These are phyloP conservation scores for Gloeostereum incarnatum DNA, from an alignment of 768 basidiomycete genomes.

Conservation along the genomic window DNA sequence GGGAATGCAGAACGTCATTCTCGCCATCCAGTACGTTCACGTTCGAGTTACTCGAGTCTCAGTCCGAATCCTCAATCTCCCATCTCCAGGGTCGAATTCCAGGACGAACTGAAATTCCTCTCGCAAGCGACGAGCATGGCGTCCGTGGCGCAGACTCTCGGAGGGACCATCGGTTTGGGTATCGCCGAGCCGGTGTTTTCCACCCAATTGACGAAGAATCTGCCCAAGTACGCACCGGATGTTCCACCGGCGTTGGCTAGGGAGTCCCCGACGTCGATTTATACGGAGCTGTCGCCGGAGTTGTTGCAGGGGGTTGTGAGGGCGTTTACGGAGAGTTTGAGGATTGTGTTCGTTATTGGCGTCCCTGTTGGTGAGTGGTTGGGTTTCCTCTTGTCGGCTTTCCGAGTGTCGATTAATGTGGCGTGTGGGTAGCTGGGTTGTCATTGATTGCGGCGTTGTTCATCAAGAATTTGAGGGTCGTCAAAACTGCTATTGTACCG, in stretches of 20 bases:
- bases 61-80: too few species aligned
- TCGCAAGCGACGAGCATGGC: conserved; percentile 10
- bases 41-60: neutral
- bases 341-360: conserved; percentile 7
- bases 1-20: conserved; percentile 12
- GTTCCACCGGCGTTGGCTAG: conserved; percentile 5
- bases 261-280: conserved; percentile 9
- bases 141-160: conserved; percentile 10
- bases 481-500: conserved; percentile 1
- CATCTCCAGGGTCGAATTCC: conserved; percentile 8
- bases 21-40: conserved; percentile 9
- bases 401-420: too few species aligned
- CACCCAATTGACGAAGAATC: conserved; percentile 4
- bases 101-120: conserved; percentile 3
- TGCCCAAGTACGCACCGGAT: conserved; percentile 9
- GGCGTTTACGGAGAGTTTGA: conserved; percentile 3
- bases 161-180: conserved; percentile 8
- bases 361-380: conserved; percentile 4
- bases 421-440: conserved; percentile 2
- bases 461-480: conserved; percentile 4
- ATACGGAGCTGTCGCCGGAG: conserved; percentile 3
- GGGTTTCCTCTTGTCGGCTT: too few species aligned
- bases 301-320: conserved; percentile 8
- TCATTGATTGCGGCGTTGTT: neutral
- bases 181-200: conserved; percentile 10